Evolutionary conservation across 2,329 filamentous ascomycete species (phyloP), one percentile per base, ranked within the genome.

Genomic region (Colletotrichum simmondsii): DNA sequence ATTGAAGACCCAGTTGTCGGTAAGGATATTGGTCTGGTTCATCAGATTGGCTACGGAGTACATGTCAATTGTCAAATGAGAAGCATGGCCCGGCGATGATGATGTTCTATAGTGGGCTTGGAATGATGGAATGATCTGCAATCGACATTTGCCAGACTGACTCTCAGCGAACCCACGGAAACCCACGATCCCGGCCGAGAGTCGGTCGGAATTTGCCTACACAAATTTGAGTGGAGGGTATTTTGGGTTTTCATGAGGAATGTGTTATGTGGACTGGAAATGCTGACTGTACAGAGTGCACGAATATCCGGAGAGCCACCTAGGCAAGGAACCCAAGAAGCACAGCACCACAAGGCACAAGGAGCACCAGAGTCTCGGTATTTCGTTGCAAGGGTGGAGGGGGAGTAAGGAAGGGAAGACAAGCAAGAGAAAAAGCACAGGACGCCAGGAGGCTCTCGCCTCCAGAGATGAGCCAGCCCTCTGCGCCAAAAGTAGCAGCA

Each of bases 391-490:
- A 65, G 70, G 70, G 64, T 72, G 66, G 63, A 56, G 32, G 19
- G 4, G n/a, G 28, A 35, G n/a, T 10, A 22, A 53, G 4, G 5
- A 14, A 28, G 22, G 46, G 16, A 52, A 19, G 16, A 19, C 28
- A 68, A 63, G 19, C 32, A 35, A 35, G 32, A 35, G 8, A 35
- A 64, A 57, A 60, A 68, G 69, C 70, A 72, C 66, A 70, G 70
- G 70, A 72, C 70, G 54, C 59, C 60, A 53, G 35, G 49, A 65
- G 70, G 66, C 61, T 65, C 67, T 69, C 59, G 66, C 65, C 63
- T 37, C 24, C 28, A 49, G 16, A 67, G 16, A 60, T 32, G 37
- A 22, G 28, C 10, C 30, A n/a, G 19, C 46, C 46, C 61, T 37
- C 67, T 16, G 49, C 67, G 37, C 37, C 37, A 19, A 42, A 42